These are phyloP conservation scores for Lentinula lateritia DNA, from an alignment of 768 basidiomycete species.

Conservation along the genomic window DNA sequence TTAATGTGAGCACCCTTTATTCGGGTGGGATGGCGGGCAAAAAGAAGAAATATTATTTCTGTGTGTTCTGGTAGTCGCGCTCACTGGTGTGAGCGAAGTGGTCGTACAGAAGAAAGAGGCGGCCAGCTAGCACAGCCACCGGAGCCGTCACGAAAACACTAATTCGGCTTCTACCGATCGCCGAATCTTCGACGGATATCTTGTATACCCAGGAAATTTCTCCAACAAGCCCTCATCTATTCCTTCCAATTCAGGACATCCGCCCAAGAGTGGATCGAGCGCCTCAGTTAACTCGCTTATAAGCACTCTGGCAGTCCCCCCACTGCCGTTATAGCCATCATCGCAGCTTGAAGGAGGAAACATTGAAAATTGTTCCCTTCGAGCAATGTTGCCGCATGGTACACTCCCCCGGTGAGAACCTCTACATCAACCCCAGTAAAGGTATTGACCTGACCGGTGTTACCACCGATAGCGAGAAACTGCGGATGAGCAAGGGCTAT, in stretches of 20 bases:
- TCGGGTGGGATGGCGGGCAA: too few relatives aligned
- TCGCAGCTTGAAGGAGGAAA: not conserved
- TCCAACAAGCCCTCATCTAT: not conserved
- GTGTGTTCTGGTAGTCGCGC: too few relatives aligned
- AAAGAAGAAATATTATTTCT: too few relatives aligned
- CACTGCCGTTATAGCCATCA: not conserved
- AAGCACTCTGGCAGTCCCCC: not conserved
- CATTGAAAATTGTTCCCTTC: not conserved
- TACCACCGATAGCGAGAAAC: conserved; percentile 6
- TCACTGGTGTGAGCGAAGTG: too few relatives aligned
- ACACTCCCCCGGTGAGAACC: conserved; percentile 4
- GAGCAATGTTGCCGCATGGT: not conserved
- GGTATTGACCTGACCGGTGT: conserved; percentile 1
- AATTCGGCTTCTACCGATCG: too few relatives aligned
- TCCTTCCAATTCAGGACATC: not conserved
- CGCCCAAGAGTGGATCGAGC: not conserved
- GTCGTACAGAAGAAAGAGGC: too few relatives aligned
- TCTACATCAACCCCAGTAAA: conserved; percentile 1
- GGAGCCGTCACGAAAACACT: too few relatives aligned
- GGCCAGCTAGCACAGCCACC: too few relatives aligned
- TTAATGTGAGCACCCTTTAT: too few relatives aligned
- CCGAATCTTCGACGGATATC: too few relatives aligned
- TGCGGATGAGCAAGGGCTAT: not conserved
- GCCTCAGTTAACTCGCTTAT: not conserved
- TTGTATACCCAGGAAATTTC: not conserved